phyloP scores from a whole-genome alignment of 2,329 filamentous ascomycete species.

The Pseudonectria buxi region DNA sequence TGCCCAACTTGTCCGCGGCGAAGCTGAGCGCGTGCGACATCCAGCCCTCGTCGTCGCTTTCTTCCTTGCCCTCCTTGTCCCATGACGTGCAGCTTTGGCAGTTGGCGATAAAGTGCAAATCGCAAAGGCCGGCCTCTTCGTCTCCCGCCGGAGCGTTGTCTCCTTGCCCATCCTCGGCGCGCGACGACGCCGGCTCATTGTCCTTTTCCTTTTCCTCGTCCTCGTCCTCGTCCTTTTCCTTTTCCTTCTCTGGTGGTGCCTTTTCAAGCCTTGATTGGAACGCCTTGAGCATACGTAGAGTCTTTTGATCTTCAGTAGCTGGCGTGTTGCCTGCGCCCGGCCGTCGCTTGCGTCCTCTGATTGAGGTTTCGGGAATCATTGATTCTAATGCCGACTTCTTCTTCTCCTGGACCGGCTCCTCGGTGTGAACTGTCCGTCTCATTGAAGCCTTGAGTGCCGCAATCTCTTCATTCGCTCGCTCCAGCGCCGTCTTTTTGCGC shows the following conservation, averaged over 20 bases:
- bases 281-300: constrained; percentile 65
- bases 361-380: constrained; percentile 67
- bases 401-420: constrained; percentile 44
- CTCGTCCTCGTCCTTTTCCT: no score
- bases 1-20: constrained; percentile 82
- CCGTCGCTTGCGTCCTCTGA: constrained; percentile 62
- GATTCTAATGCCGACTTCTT: constrained; percentile 63
- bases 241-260: constrained; percentile 36
- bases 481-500: constrained; percentile 47
- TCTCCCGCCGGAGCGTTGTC: constrained; percentile 31
- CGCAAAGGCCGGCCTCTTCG: constrained; percentile 72
- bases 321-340: constrained; percentile 47
- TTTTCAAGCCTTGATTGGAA: constrained; percentile 73
- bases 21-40: constrained; percentile 82
- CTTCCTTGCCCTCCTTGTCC: constrained; percentile 59
- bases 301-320: constrained; percentile 53
- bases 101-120: constrained; percentile 91
- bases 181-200: constrained; percentile 6
- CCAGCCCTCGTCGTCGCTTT: constrained; percentile 65
- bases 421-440: constrained; percentile 54
- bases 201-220: no score
- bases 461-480: constrained; percentile 72
- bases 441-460: constrained; percentile 75
- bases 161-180: constrained; percentile 20
- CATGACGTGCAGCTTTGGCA: constrained; percentile 88